phyloP scores from a whole-genome alignment of 768 basidiomycete genomes.

The Inosperma sp. region DNA sequence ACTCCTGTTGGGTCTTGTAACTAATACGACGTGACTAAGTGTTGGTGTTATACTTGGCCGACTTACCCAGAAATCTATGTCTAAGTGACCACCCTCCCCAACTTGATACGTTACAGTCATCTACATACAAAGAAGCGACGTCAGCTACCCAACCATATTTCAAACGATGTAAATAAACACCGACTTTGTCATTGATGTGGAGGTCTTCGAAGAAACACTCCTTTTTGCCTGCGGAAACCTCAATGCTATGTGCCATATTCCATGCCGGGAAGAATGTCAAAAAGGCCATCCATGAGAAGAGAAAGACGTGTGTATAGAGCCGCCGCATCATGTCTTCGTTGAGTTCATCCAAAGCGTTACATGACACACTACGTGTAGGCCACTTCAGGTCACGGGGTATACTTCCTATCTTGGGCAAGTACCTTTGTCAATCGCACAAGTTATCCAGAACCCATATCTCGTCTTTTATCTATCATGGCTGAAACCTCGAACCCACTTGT shows the following conservation, averaged over 20 bases:
- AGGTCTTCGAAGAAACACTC: conserved; percentile 98
- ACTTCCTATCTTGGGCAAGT: conserved; percentile 7
- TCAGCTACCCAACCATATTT: conserved; percentile 9
- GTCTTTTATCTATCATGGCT: conserved; percentile 43
- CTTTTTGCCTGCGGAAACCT: conserved; percentile 72
- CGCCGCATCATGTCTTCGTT: conserved; percentile 20
- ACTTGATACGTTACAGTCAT: conserved; percentile 99
- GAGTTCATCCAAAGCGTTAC: too few species aligned
- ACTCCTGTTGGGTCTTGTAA: conserved; percentile 70
- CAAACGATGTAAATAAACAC: conserved; percentile 2
- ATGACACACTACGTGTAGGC: too few species aligned
- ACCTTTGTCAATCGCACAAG: conserved; percentile 12
- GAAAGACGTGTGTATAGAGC: conserved; percentile 35
- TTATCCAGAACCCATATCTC: conserved; percentile 16
- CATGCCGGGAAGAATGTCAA: conserved; percentile 40
- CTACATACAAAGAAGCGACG: conserved; percentile 37
- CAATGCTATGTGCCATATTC: conserved; percentile 63
- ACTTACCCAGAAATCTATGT: conserved; percentile 96
- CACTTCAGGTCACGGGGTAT: conserved; percentile 10
- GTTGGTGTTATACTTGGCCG: too few species aligned
- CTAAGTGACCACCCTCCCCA: conserved; percentile 92
- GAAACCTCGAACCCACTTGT: conserved; percentile 61
- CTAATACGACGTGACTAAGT: too few species aligned
- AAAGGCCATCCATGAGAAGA: conserved; percentile 37
- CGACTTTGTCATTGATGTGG: conserved; percentile 83